These are phyloP conservation scores for Blepharisma stoltei DNA, from an alignment of 73 alveolate species.

Conservation along the genomic window DNA sequence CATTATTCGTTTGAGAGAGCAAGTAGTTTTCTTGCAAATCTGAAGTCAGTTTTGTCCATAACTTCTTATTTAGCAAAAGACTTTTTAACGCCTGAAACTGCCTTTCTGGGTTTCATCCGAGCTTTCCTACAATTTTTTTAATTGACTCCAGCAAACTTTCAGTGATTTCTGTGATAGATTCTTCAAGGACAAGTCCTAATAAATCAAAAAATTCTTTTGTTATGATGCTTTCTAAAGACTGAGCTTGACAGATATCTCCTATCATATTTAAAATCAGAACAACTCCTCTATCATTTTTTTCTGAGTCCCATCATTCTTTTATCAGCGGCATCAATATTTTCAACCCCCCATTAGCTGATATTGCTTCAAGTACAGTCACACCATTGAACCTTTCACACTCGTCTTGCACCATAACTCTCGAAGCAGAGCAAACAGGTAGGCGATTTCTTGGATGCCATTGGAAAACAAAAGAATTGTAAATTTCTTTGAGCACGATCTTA, in stretches of 20 bases:
- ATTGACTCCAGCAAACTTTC: not conserved
- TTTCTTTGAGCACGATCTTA: not conserved
- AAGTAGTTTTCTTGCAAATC: not conserved
- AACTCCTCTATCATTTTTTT: not conserved
- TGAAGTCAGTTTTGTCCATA: not conserved
- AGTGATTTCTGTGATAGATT: not conserved
- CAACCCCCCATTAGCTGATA: conserved; percentile 17
- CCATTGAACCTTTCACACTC: conserved; percentile 27
- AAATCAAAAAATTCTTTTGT: conserved; percentile 8
- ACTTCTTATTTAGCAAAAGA: conserved; percentile 5
- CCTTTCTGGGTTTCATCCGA: not conserved
- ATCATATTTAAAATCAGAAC: not conserved
- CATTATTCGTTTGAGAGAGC: no score
- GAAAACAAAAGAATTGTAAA: not conserved
- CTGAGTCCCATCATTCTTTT: not conserved
- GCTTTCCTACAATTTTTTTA: conserved; percentile 14
- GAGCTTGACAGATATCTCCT: conserved; percentile 17
- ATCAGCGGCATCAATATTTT: conserved; percentile 16
- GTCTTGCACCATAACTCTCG: not conserved
- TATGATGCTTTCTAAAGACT: not conserved
- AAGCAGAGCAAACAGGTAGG: not conserved
- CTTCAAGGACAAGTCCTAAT: conserved; percentile 4
- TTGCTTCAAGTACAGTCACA: conserved; percentile 10
- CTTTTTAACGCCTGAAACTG: not conserved
- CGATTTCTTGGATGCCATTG: conserved; percentile 10